Conservation (phyloP, 345 rosid species). For the Euphorbia peplus region DNA sequence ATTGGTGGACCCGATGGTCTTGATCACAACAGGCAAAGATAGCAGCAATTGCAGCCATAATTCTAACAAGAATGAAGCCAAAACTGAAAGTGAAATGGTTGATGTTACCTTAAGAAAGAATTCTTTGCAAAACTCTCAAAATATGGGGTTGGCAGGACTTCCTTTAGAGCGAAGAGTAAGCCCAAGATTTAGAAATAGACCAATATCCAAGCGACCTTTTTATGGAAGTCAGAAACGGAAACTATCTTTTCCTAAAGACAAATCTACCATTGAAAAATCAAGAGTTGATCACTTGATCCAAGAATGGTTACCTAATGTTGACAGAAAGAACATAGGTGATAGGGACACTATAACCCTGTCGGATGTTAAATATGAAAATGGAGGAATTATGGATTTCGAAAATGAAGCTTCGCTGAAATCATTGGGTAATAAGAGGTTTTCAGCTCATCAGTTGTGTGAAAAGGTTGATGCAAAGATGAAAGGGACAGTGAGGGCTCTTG, state of each 20-base stretch:
- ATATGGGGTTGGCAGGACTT: neutral
- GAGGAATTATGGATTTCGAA: constrained; percentile 2
- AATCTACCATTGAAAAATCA: constrained; percentile 1
- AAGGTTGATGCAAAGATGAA: neutral
- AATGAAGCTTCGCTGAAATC: constrained; percentile 11
- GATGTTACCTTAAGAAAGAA: neutral
- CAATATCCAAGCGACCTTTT: constrained; percentile 7
- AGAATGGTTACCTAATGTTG: neutral
- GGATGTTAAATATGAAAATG: neutral
- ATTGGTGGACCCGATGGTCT: neutral
- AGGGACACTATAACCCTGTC: neutral
- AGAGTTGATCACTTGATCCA: constrained; percentile 7
- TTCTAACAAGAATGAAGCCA: neutral
- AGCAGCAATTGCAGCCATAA: neutral
- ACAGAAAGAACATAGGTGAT: neutral
- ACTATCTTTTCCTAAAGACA: neutral
- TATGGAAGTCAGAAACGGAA: constrained; percentile 7
- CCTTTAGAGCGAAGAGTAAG: constrained; percentile 10
- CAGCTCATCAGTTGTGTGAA: constrained; percentile 3
- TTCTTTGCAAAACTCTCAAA: neutral
- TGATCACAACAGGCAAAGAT: neutral
- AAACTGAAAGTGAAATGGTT: neutral
- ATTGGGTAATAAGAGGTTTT: constrained; percentile 8
- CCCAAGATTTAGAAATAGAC: constrained; percentile 10
- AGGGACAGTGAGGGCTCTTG: neutral